A percentile compares a stretch with the other conserved stretches of the same genome.
Conservation (phyloP, 805 yeast species). For the Starmerella tilneyi region DNA sequence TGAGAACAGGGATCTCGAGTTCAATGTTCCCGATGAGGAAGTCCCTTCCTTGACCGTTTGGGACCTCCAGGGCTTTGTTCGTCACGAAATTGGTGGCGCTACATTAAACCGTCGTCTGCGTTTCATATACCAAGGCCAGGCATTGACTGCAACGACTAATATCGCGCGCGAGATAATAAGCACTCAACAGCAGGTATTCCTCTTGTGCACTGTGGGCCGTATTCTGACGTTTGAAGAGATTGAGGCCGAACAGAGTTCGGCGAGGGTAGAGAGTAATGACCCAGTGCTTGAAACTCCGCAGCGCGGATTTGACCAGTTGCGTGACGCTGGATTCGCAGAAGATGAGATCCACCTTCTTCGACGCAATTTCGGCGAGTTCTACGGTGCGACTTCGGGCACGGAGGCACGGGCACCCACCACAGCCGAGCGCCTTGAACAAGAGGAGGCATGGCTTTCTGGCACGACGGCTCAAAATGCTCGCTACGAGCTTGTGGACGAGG, state of each 20-base stretch:
- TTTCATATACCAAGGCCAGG: conserved; percentile 5
- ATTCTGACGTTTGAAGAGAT: conserved; percentile 2
- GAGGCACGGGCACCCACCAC: neutral
- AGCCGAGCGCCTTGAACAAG: conserved; percentile 4
- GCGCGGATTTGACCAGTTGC: conserved; percentile 6
- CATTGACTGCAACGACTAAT: neutral
- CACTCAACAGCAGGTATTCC: conserved; percentile 1
- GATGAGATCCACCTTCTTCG: conserved; percentile 5
- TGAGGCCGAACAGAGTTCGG: conserved; percentile 4
- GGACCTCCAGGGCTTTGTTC: conserved; percentile 4
- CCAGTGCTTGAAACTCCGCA: conserved; percentile 1
- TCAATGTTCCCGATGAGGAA: neutral
- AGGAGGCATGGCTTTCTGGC: conserved; percentile 6
- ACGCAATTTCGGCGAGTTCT: conserved; percentile 3
- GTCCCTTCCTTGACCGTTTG: neutral
- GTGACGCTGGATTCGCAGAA: conserved; percentile 6
- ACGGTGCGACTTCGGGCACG: neutral
- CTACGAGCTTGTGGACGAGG: conserved; percentile 2
- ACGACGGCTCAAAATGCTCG: conserved; percentile 1
- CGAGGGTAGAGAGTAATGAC: neutral
- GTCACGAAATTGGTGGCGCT: conserved; percentile 4
- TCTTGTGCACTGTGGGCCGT: conserved; percentile 3
- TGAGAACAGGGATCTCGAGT: conserved; percentile 1
- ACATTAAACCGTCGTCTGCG: conserved; percentile 6
- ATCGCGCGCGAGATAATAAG: neutral